A percentile compares a stretch with the other conserved stretches of the same genome.
Conservation (phyloP, 2,329 filamentous ascomycete genomes). For the Microsporum canis region DNA sequence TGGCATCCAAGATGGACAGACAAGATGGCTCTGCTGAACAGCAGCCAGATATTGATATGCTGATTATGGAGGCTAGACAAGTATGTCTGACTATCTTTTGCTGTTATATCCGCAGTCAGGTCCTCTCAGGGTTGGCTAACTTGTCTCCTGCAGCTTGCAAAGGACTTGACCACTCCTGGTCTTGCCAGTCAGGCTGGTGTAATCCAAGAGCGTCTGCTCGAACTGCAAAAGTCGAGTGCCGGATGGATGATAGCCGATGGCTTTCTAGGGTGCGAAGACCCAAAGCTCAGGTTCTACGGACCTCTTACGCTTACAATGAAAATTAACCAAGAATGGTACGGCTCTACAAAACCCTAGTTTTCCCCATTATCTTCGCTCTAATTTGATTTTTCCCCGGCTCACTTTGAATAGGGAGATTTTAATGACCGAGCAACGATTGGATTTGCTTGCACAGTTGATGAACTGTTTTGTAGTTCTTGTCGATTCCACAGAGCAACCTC, state of each 20-base stretch:
- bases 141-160: slow-evolving; percentile 26
- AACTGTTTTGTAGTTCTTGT: slow-evolving; percentile 34
- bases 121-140: neutral
- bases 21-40: neutral
- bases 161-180: slow-evolving; percentile 32
- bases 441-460: slow-evolving; percentile 32
- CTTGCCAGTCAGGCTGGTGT: slow-evolving; percentile 36
- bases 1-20: neutral
- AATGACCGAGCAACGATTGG: slow-evolving; percentile 20
- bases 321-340: slow-evolving; percentile 76
- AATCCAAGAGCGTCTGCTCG: slow-evolving; percentile 65
- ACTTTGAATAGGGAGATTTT: slow-evolving; percentile 26
- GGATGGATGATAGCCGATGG: slow-evolving; percentile 80
- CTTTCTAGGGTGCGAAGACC: slow-evolving; percentile 56
- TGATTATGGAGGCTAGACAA: slow-evolving; percentile 6
- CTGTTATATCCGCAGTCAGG: neutral
- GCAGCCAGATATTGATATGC: neutral
- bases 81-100: slow-evolving; percentile 2
- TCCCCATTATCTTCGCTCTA: neutral
- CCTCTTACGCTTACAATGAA: slow-evolving; percentile 90
- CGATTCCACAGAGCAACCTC: slow-evolving; percentile 26
- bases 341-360: neutral
- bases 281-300: slow-evolving; percentile 80
- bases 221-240: slow-evolving; percentile 63
- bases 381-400: neutral